Conservation (phyloP, 305 asterid species). For the Fraxinus ornus region DNA sequence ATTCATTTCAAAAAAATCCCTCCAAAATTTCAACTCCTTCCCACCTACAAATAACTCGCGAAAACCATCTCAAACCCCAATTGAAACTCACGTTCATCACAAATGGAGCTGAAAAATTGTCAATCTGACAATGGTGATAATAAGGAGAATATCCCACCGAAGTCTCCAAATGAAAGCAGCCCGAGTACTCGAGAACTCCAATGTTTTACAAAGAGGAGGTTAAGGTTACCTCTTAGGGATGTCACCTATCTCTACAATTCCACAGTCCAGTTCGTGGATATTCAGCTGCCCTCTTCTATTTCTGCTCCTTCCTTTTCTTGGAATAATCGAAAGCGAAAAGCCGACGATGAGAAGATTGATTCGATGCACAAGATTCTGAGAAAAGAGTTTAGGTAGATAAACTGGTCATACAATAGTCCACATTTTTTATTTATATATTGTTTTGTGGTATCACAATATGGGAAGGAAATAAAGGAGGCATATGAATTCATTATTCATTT, state of each 20-base stretch:
- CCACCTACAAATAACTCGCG: constrained; percentile 21
- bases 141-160: not conserved
- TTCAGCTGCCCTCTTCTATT: not conserved
- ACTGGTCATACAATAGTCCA: not conserved
- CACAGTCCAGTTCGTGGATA: not conserved
- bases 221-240: not conserved
- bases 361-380: constrained; percentile 37
- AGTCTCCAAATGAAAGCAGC: not conserved
- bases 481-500: not conserved
- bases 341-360: constrained; percentile 15
- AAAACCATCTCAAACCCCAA: not conserved
- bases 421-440: not conserved
- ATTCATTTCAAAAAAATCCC: constrained; percentile 24
- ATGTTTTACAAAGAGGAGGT: not conserved
- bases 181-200: not conserved
- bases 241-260: constrained; percentile 1
- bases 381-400: constrained; percentile 29
- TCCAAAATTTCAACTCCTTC: constrained; percentile 12
- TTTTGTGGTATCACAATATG: not conserved
- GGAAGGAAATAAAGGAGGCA: not conserved
- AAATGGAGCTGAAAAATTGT: not conserved
- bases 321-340: constrained; percentile 36
- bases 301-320: not conserved
- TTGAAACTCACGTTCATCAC: not conserved
- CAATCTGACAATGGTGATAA: not conserved